phyloP scores from a whole-genome alignment of 1,284 basidiomycete genomes.

The Apiotrichum montevideense region DNA sequence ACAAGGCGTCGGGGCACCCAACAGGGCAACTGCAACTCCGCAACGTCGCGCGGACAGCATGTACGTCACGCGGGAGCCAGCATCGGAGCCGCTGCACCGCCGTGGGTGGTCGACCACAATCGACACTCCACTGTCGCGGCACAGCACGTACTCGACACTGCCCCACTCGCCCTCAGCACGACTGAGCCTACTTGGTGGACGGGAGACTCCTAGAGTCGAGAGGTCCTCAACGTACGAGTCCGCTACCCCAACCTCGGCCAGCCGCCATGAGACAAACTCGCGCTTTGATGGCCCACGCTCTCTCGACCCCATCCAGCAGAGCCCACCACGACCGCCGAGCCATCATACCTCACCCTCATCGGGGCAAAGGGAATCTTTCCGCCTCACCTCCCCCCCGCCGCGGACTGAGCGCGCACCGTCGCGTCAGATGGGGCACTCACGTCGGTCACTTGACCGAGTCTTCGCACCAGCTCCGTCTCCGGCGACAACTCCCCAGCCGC shows the following conservation, averaged over 20 bases:
- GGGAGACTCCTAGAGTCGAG: background rate
- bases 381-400: background rate
- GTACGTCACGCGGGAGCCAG: background rate
- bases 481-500: too few relatives aligned
- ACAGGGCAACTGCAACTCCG: background rate
- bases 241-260: background rate
- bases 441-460: too few relatives aligned
- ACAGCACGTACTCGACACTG: background rate
- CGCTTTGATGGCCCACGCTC: constrained; percentile 3
- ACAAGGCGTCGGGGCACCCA: background rate
- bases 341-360: background rate
- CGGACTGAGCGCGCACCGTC: background rate
- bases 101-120: background rate
- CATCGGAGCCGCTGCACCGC: constrained; percentile 1
- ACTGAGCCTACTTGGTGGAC: background rate
- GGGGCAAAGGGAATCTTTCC: background rate
- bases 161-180: constrained; percentile 1
- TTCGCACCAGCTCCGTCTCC: too few relatives aligned
- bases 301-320: constrained; percentile 19
- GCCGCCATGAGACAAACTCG: background rate
- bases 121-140: constrained; percentile 3
- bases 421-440: background rate
- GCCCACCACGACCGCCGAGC: constrained; percentile 5
- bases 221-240: background rate
- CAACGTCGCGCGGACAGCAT: background rate